Evolutionary conservation across 768 basidiomycete species (phyloP), one percentile per base, ranked within the genome.

Genomic region (Dacryopinax spathularia): DNA sequence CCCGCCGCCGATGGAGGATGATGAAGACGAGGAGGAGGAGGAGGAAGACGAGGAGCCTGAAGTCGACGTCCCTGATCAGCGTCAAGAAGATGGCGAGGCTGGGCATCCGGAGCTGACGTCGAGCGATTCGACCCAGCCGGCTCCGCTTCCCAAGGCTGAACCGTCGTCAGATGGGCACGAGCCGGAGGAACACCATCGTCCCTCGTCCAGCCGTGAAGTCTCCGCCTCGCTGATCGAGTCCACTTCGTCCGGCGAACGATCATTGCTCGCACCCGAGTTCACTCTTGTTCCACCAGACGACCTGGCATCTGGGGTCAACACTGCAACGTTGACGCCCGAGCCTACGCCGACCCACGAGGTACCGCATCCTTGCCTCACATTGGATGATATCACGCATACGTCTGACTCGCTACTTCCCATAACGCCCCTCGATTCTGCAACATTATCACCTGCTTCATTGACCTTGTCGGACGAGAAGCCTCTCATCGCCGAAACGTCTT

Each of bases 181-280:
- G 65, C 62, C 69, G 68, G 63, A 69, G 68, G 41, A 68, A 66
- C 9, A 72, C 69, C 67, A 69, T 71, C 64, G 65, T 65, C 36
- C 71, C 66, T 69, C 25, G 69, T 72, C 29, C 70, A 72, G 44
- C 69, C 70, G 69, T 69, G 71, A 62, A 31, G 68, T 35, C 64
- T 68, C 25, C 66, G 70, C 20, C 70, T 70, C 66, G 65, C 67
- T 2, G 69, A 68, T 62, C 69, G 70, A n/a, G 69, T 70, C 60
- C 65, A 66, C 60, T 69, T 72, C 62, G 41, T 69, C 68, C n/a
- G 16, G 15, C 27, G 16, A 37, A 15, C 33, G 15, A 12, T 29
- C 33, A 27, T 48, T 39, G 20, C 12, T 20, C 2, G 36, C 20
- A 18, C 13, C 48, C 22, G 25, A 56, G 48, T 31, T 34, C 39